phyloP scores from a whole-genome alignment of 176 grass and related monocot genomes.

The Zoysia japonica region DNA sequence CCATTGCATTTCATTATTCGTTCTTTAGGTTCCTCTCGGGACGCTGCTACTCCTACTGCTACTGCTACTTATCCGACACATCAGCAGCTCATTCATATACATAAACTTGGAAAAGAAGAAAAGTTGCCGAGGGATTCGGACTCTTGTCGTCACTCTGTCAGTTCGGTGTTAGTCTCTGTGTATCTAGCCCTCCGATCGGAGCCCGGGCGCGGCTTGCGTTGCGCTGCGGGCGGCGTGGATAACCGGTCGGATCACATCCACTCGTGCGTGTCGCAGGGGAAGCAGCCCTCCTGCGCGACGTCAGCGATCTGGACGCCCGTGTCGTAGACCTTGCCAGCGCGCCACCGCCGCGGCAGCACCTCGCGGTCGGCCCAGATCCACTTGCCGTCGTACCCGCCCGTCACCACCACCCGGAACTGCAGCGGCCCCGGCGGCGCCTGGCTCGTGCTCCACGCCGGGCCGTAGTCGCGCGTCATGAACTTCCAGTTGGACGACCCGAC shows the following conservation, averaged over 20 bases:
- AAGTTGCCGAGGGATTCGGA: slow-evolving; percentile 21
- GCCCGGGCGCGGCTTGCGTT: not conserved
- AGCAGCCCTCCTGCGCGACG: slow-evolving; percentile 70
- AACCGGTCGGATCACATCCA: slow-evolving; percentile 37
- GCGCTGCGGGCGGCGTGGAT: not conserved
- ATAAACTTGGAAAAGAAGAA: not conserved
- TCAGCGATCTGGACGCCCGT: slow-evolving; percentile 66
- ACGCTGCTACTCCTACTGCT: not conserved
- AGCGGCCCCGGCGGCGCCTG: slow-evolving; percentile 70
- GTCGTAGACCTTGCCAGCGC: slow-evolving; percentile 68
- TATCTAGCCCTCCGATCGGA: too few species aligned
- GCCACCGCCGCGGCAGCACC: slow-evolving; percentile 58
- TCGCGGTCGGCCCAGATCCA: slow-evolving; percentile 71
- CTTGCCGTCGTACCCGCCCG: slow-evolving; percentile 90
- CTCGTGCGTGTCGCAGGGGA: slow-evolving; percentile 64
- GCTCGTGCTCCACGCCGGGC: slow-evolving; percentile 81
- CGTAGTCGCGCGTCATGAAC: slow-evolving; percentile 77
- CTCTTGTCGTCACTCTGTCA: slow-evolving; percentile 27
- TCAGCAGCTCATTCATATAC: slow-evolving; percentile 44
- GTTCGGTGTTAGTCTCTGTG: not conserved
- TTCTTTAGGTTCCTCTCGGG: not conserved
- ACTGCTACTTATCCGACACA: slow-evolving; percentile 32
- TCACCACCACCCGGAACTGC: slow-evolving; percentile 81
- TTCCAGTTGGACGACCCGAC: slow-evolving; percentile 72
- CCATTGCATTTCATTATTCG: not conserved